These are phyloP conservation scores for Pezicula radicicola DNA, from an alignment of 2,329 filamentous ascomycete genomes.

Conservation along the genomic window DNA sequence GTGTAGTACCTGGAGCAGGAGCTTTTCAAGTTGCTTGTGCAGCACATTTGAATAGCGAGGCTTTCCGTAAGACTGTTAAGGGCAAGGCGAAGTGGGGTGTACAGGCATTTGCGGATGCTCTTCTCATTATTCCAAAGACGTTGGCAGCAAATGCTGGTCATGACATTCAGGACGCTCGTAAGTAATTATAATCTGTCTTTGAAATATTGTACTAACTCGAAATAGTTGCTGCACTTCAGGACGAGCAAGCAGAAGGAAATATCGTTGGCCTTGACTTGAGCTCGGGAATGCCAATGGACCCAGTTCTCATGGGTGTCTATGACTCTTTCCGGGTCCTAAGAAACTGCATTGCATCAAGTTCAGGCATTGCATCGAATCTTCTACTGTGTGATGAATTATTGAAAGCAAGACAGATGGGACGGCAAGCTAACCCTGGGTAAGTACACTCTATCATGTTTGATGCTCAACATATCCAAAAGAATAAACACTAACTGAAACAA, in stretches of 20 bases:
- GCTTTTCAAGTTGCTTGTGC: slow-evolving; percentile 96
- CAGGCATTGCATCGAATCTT: slow-evolving; percentile 92
- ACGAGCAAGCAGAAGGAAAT: slow-evolving; percentile 81
- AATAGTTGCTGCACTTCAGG: slow-evolving; percentile 78
- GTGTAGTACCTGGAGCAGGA: slow-evolving; percentile 89
- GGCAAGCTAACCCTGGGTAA: slow-evolving; percentile 54
- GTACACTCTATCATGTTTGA: too few relatives aligned
- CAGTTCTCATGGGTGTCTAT: slow-evolving; percentile 85
- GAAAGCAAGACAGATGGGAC: slow-evolving; percentile 94
- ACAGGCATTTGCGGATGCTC: slow-evolving; percentile 88
- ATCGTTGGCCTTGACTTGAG: slow-evolving; percentile 82
- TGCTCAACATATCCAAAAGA: too few relatives aligned
- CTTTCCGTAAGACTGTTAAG: slow-evolving; percentile 87
- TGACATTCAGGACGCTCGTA: slow-evolving; percentile 92
- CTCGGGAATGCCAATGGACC: slow-evolving; percentile 92
- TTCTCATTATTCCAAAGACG: slow-evolving; percentile 95
- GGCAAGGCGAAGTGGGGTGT: slow-evolving; percentile 98
- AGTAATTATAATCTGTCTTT: slow-evolving; percentile 37
- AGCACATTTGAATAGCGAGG: slow-evolving; percentile 80
- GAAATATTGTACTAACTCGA: slow-evolving; percentile 14
- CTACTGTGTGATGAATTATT: slow-evolving; percentile 95
- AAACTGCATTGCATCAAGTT: slow-evolving; percentile 90
- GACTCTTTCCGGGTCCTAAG: slow-evolving; percentile 94
- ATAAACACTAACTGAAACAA: too few relatives aligned
- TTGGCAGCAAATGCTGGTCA: slow-evolving; percentile 94